phyloP scores from a whole-genome alignment of 768 basidiomycete genomes.

The Tulasnella sp. region DNA sequence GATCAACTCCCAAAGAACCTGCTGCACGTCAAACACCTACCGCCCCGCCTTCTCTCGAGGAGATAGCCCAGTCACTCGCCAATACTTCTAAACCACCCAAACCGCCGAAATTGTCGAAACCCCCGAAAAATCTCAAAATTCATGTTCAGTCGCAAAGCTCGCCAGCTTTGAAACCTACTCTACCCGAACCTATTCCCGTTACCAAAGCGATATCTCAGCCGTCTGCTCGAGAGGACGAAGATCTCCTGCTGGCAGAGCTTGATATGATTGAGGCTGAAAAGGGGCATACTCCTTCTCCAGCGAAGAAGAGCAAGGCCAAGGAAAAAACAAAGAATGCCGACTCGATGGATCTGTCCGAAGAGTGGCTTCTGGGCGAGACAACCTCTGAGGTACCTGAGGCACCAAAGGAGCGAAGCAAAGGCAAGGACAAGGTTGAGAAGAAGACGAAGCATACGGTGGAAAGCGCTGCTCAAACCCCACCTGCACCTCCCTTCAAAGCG shows the following conservation, averaged over 20 bases:
- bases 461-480: not conserved
- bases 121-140: conserved; percentile 14
- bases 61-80: not conserved
- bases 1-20: conserved; percentile 15
- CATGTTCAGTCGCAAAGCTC: not conserved
- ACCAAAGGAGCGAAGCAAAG: conserved; percentile 7
- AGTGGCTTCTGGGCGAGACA: not conserved
- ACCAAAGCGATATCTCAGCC: not conserved
- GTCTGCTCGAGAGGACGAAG: conserved; percentile 15
- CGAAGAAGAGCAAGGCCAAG: conserved; percentile 1
- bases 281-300: not conserved
- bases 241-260: conserved; percentile 24
- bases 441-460: not conserved
- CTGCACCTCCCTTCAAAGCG: not conserved
- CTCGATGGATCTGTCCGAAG: not conserved
- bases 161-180: not conserved
- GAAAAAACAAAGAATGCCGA: not conserved
- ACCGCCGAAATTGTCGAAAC: not conserved
- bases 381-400: not conserved
- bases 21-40: not conserved
- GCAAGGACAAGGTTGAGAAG: conserved; percentile 8
- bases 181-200: not conserved
- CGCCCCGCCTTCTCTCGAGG: not conserved
- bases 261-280: conserved; percentile 23
- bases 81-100: not conserved